A percentile compares a stretch with the other conserved stretches of the same genome.
Evolutionary conservation across 192 early-diverging fungal species (phyloP).

Genomic region (Kickxella alabastrina): DNA sequence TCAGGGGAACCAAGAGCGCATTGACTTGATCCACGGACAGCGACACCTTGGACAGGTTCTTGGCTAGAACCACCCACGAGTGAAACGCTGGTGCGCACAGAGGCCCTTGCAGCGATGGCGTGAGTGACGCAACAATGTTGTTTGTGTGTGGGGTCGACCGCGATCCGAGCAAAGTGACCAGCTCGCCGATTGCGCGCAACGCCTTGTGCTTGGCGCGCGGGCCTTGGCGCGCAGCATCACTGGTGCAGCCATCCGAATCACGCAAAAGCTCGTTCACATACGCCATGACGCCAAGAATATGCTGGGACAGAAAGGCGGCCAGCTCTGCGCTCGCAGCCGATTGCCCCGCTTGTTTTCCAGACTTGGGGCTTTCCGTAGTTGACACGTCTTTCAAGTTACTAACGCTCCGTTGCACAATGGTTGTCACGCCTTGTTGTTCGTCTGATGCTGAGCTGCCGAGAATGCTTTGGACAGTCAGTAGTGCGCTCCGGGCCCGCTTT

Average conservation of each 20-base stretch:
- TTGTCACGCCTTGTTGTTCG: slow-evolving; percentile 23
- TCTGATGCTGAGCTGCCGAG: slow-evolving; percentile 11
- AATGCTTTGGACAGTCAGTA: slow-evolving; percentile 38
- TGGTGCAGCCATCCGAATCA: background rate
- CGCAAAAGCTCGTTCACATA: slow-evolving; percentile 50
- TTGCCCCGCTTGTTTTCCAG: slow-evolving; percentile 4
- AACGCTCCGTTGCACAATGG: slow-evolving; percentile 39
- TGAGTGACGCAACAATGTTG: slow-evolving; percentile 43
- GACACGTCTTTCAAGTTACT: slow-evolving; percentile 18
- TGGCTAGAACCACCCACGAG: slow-evolving; percentile 34
- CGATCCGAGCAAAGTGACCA: slow-evolving; percentile 27
- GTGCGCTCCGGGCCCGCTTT: slow-evolving; percentile 37
- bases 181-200: slow-evolving; percentile 35
- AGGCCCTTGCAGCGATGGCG: slow-evolving; percentile 24
- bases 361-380: slow-evolving; percentile 11
- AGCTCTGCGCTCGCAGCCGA: slow-evolving; percentile 3
- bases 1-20: slow-evolving; percentile 38
- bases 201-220: slow-evolving; percentile 17
- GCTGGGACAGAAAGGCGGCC: slow-evolving; percentile 38
- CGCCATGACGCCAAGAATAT: slow-evolving; percentile 46
- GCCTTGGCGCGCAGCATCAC: background rate
- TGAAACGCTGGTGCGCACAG: slow-evolving; percentile 18
- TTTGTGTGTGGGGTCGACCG: slow-evolving; percentile 21
- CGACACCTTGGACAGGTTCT: slow-evolving; percentile 12
- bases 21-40: slow-evolving; percentile 42